Base-by-base conservation (phyloP, 805 yeast genomes). In the Kregervanrija pseudodelftensis region DNA sequence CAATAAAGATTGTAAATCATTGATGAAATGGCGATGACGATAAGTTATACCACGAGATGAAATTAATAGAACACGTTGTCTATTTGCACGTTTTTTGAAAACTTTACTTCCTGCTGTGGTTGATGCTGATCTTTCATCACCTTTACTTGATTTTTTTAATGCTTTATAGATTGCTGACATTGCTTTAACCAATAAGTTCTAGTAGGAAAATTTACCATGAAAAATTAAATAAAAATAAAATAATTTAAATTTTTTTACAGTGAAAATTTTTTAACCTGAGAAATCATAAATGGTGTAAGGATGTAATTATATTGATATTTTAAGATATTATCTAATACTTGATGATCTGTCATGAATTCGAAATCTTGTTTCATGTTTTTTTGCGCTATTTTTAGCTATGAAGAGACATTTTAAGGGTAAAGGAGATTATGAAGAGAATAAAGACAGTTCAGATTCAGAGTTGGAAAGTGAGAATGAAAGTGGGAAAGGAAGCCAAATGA, bases 31-130 rank as follows among this genome's bases (percentile, higher is more conserved):
- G 60, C 99, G 89, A 62, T 93, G 98, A 70, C 99, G 83, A 63
- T 72, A 88, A 30, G 96, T 89, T 46, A 91, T 85, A 54, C 99
- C 99, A 64, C 99, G 79, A 36, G 97, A 89, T 4, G 97, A 85
- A 57, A 91, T 85, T 47, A 93, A 74, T 48, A 93, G 71, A 35
- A 90, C 87, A 57, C 96, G 76, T 66, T 91, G 98, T 64, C 85
- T 83, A 67, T 91, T 91, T 65, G 78, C 77, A 63, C 79, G 85
- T 22, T 22, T 22, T 51, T 75, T 72, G 54, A 74, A 70, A 48
- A 63, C 70, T 28, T 64, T 69, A 46, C 73, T 72, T 8, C 54
- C 56, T 14, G 59, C 55, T 30, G 51, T 56, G 14, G 40, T 35
- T 56, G 52, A 52, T 46, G 32, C 4, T 22, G 28, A 22, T 22